Conservation (phyloP, 2,329 filamentous ascomycete species). For the Cyphellophora europaea region DNA sequence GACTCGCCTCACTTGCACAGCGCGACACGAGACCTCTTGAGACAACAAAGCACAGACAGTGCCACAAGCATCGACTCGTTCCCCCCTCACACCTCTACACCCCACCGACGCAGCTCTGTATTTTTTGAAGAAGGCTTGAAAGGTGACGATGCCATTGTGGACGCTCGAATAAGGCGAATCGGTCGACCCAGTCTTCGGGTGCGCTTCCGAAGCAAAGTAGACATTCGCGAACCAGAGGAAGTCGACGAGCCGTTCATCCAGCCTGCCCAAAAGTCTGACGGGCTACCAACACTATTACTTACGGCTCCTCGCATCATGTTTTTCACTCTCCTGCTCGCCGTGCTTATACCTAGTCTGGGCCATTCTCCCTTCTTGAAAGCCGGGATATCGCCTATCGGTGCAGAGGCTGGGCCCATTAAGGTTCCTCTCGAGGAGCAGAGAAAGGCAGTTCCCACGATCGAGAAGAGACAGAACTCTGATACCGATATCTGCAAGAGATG, state of each 20-base stretch:
- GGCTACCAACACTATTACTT: slow-evolving; percentile 11
- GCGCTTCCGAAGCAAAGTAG: slow-evolving; percentile 14
- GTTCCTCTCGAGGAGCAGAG: not conserved
- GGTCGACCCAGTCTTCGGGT: slow-evolving; percentile 12
- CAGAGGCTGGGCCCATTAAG: slow-evolving; percentile 3
- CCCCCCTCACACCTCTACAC: too few species aligned
- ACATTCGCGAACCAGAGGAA: slow-evolving; percentile 10
- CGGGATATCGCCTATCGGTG: slow-evolving; percentile 10
- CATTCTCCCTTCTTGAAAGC: slow-evolving; percentile 11
- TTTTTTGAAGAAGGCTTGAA: slow-evolving; percentile 19
- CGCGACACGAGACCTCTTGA: too few species aligned
- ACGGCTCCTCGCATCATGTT: slow-evolving; percentile 13
- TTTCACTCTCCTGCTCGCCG: slow-evolving; percentile 12
- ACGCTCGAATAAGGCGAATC: slow-evolving; percentile 13
- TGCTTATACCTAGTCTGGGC: slow-evolving; percentile 15
- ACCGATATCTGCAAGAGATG: slow-evolving; percentile 56
- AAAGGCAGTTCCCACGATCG: slow-evolving; percentile 4
- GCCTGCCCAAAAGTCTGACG: too few species aligned
- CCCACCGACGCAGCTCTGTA: slow-evolving; percentile 11
- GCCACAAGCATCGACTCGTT: too few species aligned
- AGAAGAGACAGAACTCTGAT: slow-evolving; percentile 30
- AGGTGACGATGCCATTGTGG: slow-evolving; percentile 13
- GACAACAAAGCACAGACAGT: too few species aligned
- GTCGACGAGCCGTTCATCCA: slow-evolving; percentile 3
- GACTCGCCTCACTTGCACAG: slow-evolving; percentile 1